phyloP scores from a whole-genome alignment of 805 yeast genomes.

The Pichia exigua region DNA sequence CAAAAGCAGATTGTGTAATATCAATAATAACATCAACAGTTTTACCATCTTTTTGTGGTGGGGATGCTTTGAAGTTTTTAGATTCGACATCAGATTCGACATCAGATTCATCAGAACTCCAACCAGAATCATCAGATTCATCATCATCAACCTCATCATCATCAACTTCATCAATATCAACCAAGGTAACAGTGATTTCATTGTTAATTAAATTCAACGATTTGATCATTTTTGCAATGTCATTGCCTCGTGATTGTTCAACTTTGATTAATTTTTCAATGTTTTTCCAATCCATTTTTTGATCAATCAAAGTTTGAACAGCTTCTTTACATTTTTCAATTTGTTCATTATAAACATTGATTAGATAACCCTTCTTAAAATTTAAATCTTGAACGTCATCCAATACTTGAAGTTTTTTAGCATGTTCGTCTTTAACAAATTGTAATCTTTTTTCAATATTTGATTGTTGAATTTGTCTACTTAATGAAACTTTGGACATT shows the following conservation, averaged over 20 bases:
- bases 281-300: constrained; percentile 91
- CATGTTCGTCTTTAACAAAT: constrained; percentile 67
- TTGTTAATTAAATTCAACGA: constrained; percentile 68
- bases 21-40: constrained; percentile 55
- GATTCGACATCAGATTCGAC: constrained; percentile 27
- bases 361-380: constrained; percentile 61
- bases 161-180: constrained; percentile 35
- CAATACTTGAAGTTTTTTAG: constrained; percentile 59
- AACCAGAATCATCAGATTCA: constrained; percentile 11
- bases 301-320: constrained; percentile 60
- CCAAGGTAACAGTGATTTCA: constrained; percentile 51
- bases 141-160: constrained; percentile 32
- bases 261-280: constrained; percentile 67
- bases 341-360: constrained; percentile 58
- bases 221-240: constrained; percentile 52
- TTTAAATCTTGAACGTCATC: constrained; percentile 55
- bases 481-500: constrained; percentile 66
- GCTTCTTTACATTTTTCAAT: constrained; percentile 67
- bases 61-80: neutral
- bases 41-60: constrained; percentile 12
- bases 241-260: constrained; percentile 61
- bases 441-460: constrained; percentile 68
- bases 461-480: constrained; percentile 69
- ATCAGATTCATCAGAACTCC: constrained; percentile 26
- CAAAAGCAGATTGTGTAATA: constrained; percentile 67